Evolutionary conservation across 1,284 basidiomycete species (phyloP).

Genomic region (Pseudozyma tsukubaensis): DNA sequence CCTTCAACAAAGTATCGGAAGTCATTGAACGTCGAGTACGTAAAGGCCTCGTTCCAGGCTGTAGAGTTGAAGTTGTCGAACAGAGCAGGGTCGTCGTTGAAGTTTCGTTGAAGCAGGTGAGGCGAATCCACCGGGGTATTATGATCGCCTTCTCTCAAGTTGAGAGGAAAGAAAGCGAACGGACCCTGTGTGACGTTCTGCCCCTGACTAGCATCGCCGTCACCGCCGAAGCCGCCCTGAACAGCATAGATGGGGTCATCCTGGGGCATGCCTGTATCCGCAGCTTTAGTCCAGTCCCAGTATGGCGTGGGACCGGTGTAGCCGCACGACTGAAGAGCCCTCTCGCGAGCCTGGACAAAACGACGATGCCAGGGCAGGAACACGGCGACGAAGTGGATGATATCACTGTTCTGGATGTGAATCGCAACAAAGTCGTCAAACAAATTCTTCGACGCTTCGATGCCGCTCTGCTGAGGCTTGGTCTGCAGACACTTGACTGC

Average conservation of each 20-base stretch:
- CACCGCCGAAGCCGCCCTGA: slow-evolving; percentile 13
- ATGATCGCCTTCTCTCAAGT: background rate
- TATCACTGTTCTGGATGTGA: slow-evolving; percentile 14
- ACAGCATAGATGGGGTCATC: slow-evolving; percentile 7
- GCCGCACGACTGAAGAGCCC: slow-evolving; percentile 14
- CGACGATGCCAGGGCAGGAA: slow-evolving; percentile 29
- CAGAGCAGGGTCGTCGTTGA: slow-evolving; percentile 4
- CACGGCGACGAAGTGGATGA: slow-evolving; percentile 15
- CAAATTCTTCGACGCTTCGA: slow-evolving; percentile 8
- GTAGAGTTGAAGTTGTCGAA: slow-evolving; percentile 15
- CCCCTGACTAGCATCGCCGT: background rate
- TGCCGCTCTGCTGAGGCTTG: slow-evolving; percentile 1
- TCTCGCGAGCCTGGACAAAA: slow-evolving; percentile 19
- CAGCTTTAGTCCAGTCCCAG: slow-evolving; percentile 24
- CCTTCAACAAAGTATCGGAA: slow-evolving; percentile 21
- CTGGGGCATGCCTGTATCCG: slow-evolving; percentile 5
- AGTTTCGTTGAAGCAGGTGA: slow-evolving; percentile 4
- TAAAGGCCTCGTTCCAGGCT: background rate
- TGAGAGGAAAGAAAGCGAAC: slow-evolving; percentile 8
- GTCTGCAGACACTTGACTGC: slow-evolving; percentile 24
- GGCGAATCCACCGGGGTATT: background rate
- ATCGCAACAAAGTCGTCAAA: slow-evolving; percentile 20
- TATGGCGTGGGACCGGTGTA: slow-evolving; percentile 14
- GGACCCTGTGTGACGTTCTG: slow-evolving; percentile 6
- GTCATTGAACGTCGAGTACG: slow-evolving; percentile 5